Conservation (phyloP, 2,329 filamentous ascomycete genomes). For the Calonectria pteridis region DNA sequence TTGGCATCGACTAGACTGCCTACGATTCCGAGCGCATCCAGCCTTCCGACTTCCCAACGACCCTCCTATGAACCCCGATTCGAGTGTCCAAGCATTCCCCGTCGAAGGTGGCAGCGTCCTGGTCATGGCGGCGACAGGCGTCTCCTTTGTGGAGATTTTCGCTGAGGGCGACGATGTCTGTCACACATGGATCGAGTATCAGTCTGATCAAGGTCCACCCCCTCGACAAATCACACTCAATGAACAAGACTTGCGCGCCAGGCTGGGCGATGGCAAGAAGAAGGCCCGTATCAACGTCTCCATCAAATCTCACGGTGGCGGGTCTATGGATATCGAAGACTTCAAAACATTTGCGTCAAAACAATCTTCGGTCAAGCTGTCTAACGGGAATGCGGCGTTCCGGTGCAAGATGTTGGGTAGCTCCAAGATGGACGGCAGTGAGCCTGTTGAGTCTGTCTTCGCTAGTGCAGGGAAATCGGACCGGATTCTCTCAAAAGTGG, state of each 20-base stretch:
- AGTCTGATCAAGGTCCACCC: constrained; percentile 70
- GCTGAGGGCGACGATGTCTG: constrained; percentile 85
- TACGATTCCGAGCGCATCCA: constrained; percentile 91
- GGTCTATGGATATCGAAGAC: constrained; percentile 82
- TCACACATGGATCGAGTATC: constrained; percentile 84
- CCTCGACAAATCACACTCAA: constrained; percentile 81
- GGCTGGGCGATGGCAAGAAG: constrained; percentile 78
- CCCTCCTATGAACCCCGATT: constrained; percentile 71
- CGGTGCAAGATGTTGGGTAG: constrained; percentile 80
- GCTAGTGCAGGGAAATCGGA: constrained; percentile 75
- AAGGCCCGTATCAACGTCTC: constrained; percentile 78
- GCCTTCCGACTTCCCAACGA: constrained; percentile 90
- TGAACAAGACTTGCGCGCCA: constrained; percentile 79
- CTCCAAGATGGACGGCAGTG: constrained; percentile 77
- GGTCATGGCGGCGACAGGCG: constrained; percentile 82
- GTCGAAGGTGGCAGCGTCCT: constrained; percentile 83
- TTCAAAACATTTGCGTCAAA: constrained; percentile 79
- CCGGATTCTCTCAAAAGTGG: constrained; percentile 80
- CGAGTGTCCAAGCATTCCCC: constrained; percentile 87
- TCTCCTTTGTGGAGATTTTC: constrained; percentile 88
- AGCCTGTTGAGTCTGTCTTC: constrained; percentile 80
- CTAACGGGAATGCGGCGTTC: constrained; percentile 78
- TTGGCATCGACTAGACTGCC: constrained; percentile 90
- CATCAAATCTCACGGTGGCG: constrained; percentile 82
- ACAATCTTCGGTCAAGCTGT: constrained; percentile 78